phyloP scores from a whole-genome alignment of 495 filamentous ascomycete species.

The Jackrogersella minutella region DNA sequence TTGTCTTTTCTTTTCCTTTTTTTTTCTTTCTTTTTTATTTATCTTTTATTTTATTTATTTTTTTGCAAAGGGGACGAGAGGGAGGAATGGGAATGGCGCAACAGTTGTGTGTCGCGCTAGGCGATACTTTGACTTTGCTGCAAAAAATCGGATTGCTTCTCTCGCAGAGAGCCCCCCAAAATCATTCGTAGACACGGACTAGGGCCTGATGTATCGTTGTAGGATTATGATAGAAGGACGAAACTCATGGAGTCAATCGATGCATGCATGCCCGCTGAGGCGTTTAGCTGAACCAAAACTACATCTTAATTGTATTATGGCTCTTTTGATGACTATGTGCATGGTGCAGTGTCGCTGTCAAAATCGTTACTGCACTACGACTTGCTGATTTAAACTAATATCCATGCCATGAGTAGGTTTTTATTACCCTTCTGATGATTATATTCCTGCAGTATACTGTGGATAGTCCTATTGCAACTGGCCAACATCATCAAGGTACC shows the following conservation, averaged over 20 bases:
- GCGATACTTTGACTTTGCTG: slow-evolving; percentile 31
- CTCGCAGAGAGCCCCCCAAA: slow-evolving; percentile 8
- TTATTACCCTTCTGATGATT: too few species aligned
- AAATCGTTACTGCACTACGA: too few species aligned
- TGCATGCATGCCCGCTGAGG: slow-evolving; percentile 13
- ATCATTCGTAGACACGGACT: background rate
- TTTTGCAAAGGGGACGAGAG: background rate
- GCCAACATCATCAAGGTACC: too few species aligned
- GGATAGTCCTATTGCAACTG: too few species aligned
- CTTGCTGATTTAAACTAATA: too few species aligned
- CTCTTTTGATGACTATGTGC: too few species aligned
- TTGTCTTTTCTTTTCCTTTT: slow-evolving; percentile 27
- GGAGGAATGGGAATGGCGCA: slow-evolving; percentile 2
- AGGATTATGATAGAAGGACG: slow-evolving; percentile 33
- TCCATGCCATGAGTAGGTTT: too few species aligned
- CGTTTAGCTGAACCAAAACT: background rate
- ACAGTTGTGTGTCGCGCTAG: slow-evolving; percentile 12
- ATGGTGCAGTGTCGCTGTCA: too few species aligned
- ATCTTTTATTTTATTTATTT: too few species aligned
- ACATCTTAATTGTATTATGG: too few species aligned
- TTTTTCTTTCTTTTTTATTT: too few species aligned
- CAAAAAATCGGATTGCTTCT: slow-evolving; percentile 8
- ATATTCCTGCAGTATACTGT: too few species aligned
- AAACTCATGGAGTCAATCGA: slow-evolving; percentile 12
- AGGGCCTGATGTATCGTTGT: slow-evolving; percentile 12